Base-by-base conservation (phyloP, 1,284 basidiomycete species). In the Omphalotus olearius region DNA sequence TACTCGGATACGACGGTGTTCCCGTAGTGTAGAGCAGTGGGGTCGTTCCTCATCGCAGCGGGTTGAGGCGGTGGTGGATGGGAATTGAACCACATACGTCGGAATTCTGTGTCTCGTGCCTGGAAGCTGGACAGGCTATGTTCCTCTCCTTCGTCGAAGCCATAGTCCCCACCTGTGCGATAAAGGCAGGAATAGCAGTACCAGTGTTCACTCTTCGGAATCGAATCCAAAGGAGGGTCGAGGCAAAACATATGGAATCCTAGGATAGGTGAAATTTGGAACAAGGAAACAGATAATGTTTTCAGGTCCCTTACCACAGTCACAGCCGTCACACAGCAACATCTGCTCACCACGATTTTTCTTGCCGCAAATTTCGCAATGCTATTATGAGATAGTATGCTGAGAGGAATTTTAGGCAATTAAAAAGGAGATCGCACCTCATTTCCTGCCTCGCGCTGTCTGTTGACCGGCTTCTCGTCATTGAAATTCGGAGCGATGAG, bases 111-210 rank as follows among this genome's bases (percentile, higher is more conserved):
- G 61, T 98, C 96, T 18, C 96, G 82, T 36, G 88, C 88, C 64
- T 96, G 93, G 71, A 99, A 99, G 60, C 85, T 93, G 39, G 91
- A 81, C 40, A 99, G 77, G 56, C 85, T 87, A 68, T 99, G 96
- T 59, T 98, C 95, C 67, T 98, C 90, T 50, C 97, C 97, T 63
- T 98, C 96, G 61, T 98, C 96, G 63, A 99, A 99, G 39, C 97
- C 97, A 64, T 93, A 99, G 69, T 98, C 97, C 52, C 93, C 92
- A n/a, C 96, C 95, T 0, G 93, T 97, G 25, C 86, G 88, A 41
- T 95, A 82, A 14, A 99, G 75, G 64, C 97, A 99, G 1, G 86
- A 85, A 60, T 92, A 91, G 68, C 97, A 99, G 68, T 87, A 98
- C 96, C 97, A 99, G 58, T 96, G 88, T 51, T 93, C 91, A 18